Base-by-base conservation (phyloP, 495 filamentous ascomycete genomes). In the Aspergillus panamensis region DNA sequence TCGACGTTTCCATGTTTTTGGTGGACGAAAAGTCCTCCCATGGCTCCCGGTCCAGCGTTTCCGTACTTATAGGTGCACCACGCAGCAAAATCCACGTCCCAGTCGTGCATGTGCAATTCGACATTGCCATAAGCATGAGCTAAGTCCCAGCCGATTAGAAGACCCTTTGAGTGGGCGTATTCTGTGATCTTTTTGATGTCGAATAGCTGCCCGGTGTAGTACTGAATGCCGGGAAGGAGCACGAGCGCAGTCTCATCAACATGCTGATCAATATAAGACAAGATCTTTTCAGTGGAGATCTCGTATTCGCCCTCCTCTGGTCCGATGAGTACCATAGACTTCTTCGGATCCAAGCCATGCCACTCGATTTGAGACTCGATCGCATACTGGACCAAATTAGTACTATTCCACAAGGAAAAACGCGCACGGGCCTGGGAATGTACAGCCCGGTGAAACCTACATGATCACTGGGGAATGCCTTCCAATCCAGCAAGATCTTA, bases 21-120 rank as follows among this genome's bases (percentile, higher is more conserved):
- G 66, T 98, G 91, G 19, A 97, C 89, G 62, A 96, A 98, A 20
- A 91, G 70, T 10, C 93, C 92, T 20, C 78, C 92, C 64, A 96
- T 96, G 12, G 84, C 82, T 12, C 94, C 94, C 3, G 94, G 93
- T 0, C 94, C 94, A 50, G 83, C 80, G 67, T 96, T 97, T 52
- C 96, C 82, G 68, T 98, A 98, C 76, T 98, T 98, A 78, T 98
- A 97, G 37, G 83, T 89, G 73, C 94, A 97, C 94, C 94, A 98
- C 19, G 79, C 89, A 3, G 94, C 92, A 47, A 94, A 94, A 69
- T 98, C 94, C 32, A 96, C 92, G 57, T 92, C 83, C 94, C 94
- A 97, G 63, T 90, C 88, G 67, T 96, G 90, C 14, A 98, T 80
- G 31, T 84, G 75, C 14, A 97, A 74, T 1, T 86, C 80, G 5